Base-by-base conservation (phyloP, 1,139 yeast species). In the Lodderomyces parapsilosis region DNA sequence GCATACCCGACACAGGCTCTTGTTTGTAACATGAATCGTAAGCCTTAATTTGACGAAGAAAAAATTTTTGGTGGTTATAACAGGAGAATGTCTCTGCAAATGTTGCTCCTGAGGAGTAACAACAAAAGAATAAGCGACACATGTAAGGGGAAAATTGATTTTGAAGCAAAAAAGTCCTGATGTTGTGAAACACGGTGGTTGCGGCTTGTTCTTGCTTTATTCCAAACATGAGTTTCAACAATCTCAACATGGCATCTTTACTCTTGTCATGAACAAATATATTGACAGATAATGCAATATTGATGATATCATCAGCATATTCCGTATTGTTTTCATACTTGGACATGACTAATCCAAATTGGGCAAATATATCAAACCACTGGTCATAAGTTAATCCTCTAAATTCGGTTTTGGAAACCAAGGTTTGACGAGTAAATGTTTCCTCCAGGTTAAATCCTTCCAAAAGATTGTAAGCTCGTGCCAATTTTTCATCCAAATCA, bases 281-380 rank as follows among this genome's bases (percentile, higher is more conserved):
- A 58, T 81, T 86, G 3, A 88, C 87, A 41, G 80, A 80, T 57
- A 76, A 79, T 0, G 96, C 96, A 19, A 86, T 79, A 37, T 83
- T 86, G 36, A 89, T 71, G 6, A 88, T 78, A 44, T 83, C 78
- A 39, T 75, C 70, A 0, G 96, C 95, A 58, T 83, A 86, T 18
- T 78, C 82, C 2, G 64, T 49, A 28, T 81, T 79, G 32, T 76
- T 69, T 42, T 86, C 91, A 54, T 73, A 77, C 44, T 73, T 74
- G 0, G 89, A 81, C 38, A 85, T 72, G 19, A 82, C 70, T 19
- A 93, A 60, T 0, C 96, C 82, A 53, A 86, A 80, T 54, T 84
- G 86, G 74, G 90, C 83, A 56, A 90, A 88, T 7, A 93, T 68
- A 48, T 78, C 81, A 59, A 90, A 89, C 99, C 99, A 93, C 32